Conservation (phyloP, 306 rosid species). For the Arachis hypogaea region DNA sequence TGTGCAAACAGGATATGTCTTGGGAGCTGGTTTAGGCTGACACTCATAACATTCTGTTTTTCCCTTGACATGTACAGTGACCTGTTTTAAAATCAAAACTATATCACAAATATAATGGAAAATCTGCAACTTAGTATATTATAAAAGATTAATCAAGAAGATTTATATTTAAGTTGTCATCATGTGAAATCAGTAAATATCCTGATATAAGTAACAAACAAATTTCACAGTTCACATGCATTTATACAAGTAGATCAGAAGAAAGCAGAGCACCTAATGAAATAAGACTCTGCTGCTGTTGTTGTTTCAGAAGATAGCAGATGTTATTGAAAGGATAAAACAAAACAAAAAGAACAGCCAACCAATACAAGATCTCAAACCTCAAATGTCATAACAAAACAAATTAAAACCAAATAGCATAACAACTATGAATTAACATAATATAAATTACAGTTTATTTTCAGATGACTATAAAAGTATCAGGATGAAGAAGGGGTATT, state of each 20-base stretch:
- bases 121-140: constrained; percentile 13
- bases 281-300: too few species aligned
- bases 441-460: constrained; percentile 4
- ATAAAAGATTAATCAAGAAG: constrained; percentile 10
- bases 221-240: constrained; percentile 4
- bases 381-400: constrained; percentile 8
- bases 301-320: not conserved
- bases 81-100: constrained; percentile 59
- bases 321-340: not conserved
- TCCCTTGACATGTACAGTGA: constrained; percentile 96
- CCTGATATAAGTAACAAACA: constrained; percentile 12
- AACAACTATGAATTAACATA: constrained; percentile 11
- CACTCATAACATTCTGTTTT: constrained; percentile 97
- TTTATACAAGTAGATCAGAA: constrained; percentile 1
- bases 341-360: constrained; percentile 14
- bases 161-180: not conserved
- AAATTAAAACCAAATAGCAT: constrained; percentile 7
- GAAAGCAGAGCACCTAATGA: not conserved
- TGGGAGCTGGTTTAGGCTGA: constrained; percentile 96
- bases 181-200: constrained; percentile 16
- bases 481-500: constrained; percentile 8
- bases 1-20: constrained; percentile 98
- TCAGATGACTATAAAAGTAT: not conserved
- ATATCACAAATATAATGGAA: constrained; percentile 31
- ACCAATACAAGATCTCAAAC: constrained; percentile 7